Evolutionary conservation across 169 alveolate species (phyloP).

Genomic region (Plasmodium vivax): DNA sequence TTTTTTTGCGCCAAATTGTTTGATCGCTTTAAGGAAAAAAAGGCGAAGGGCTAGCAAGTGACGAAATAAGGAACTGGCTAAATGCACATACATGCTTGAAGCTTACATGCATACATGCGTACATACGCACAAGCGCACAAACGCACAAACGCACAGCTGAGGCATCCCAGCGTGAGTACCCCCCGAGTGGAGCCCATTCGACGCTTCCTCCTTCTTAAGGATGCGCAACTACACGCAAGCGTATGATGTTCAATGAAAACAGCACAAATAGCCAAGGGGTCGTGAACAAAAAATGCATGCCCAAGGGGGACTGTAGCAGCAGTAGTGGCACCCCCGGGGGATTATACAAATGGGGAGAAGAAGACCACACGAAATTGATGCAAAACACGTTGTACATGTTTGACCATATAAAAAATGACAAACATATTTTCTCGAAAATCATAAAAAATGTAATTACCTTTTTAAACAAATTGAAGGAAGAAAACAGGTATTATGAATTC

Average conservation of each 20-base stretch:
- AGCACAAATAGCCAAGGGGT: background rate
- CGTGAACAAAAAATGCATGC: background rate
- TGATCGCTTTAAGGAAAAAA: background rate
- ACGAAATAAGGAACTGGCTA: background rate
- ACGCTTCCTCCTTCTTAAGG: background rate
- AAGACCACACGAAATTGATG: background rate
- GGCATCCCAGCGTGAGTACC: background rate
- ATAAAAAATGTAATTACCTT: constrained; percentile 39
- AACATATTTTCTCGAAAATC: constrained; percentile 14
- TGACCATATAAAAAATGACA: constrained; percentile 13
- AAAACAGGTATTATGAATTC: constrained; percentile 41
- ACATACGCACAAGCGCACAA: no score
- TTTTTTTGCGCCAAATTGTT: background rate
- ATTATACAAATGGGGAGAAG: background rate
- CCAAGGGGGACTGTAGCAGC: background rate
- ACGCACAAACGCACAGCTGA: background rate
- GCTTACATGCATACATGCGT: background rate
- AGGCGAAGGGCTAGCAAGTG: background rate
- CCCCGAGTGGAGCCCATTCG: background rate
- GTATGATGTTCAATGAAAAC: constrained; percentile 12
- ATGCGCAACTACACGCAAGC: background rate
- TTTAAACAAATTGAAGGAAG: constrained; percentile 26
- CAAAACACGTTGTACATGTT: background rate
- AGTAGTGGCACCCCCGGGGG: background rate
- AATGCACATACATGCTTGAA: background rate